These are phyloP conservation scores for Perkinsus marinus DNA, from an alignment of 169 alveolate genomes.

Conservation along the genomic window DNA sequence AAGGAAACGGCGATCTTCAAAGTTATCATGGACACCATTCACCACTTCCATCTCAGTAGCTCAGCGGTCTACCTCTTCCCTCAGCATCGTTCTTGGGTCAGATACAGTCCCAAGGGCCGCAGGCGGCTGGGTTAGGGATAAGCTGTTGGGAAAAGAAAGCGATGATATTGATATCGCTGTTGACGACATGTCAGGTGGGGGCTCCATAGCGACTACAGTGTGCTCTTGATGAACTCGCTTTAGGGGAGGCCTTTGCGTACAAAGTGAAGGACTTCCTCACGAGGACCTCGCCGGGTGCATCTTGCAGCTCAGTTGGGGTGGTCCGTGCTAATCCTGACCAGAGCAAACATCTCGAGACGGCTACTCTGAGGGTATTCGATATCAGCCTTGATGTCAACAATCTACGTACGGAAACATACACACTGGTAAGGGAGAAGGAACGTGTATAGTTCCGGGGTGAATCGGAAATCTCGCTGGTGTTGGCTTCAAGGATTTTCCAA, in stretches of 20 bases:
- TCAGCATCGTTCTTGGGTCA: neutral
- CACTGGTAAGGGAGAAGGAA: constrained; percentile 16
- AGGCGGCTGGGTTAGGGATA: constrained; percentile 99
- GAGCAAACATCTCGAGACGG: constrained; percentile 93
- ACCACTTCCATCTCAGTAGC: too few relatives aligned
- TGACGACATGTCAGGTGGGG: constrained; percentile 81
- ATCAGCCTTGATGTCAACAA: constrained; percentile 85
- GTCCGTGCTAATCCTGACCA: constrained; percentile 73
- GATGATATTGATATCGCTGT: constrained; percentile 95
- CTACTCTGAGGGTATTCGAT: constrained; percentile 70
- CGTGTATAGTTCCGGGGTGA: too few relatives aligned
- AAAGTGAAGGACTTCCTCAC: constrained; percentile 28
- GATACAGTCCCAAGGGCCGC: constrained; percentile 77
- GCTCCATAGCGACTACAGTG: too few relatives aligned
- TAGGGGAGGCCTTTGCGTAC: constrained; percentile 41
- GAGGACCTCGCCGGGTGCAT: neutral
- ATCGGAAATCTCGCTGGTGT: too few relatives aligned
- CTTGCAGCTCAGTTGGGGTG: neutral
- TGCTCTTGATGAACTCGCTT: too few relatives aligned
- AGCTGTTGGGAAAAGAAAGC: constrained; percentile 44
- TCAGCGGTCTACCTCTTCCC: too few relatives aligned
- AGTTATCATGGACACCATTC: too few relatives aligned
- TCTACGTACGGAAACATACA: constrained; percentile 85
- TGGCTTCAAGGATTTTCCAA: too few relatives aligned
- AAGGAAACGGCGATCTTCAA: too few relatives aligned